A percentile compares a stretch with the other conserved stretches of the same genome.
Conservation (phyloP, 805 yeast species). For the Lipomyces yamadae region DNA sequence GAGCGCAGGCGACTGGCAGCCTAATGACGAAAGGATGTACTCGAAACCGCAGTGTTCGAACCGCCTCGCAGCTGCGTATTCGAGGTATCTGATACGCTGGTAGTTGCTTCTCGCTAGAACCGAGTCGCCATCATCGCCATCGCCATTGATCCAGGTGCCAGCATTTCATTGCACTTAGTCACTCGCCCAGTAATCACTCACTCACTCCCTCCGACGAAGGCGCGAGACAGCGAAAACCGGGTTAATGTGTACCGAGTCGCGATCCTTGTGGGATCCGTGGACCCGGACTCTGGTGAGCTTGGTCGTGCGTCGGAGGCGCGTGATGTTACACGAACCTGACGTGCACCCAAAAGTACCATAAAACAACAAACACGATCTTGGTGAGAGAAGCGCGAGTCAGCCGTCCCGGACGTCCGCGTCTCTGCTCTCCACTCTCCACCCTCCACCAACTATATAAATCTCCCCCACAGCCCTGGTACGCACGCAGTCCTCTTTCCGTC, state of each 20-base stretch:
- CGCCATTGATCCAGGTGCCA: too few relatives aligned
- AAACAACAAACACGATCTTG: neutral
- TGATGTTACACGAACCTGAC: slow-evolving; percentile 1
- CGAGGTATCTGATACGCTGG: too few relatives aligned
- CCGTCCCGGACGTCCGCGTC: slow-evolving; percentile 7
- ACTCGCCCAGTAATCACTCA: too few relatives aligned
- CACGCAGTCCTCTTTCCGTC: neutral
- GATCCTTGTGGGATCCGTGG: neutral
- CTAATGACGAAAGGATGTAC: neutral
- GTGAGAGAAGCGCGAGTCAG: neutral
- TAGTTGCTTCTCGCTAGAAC: too few relatives aligned
- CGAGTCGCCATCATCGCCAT: too few relatives aligned
- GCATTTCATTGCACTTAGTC: too few relatives aligned
- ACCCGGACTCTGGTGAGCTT: neutral
- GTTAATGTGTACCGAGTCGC: too few relatives aligned
- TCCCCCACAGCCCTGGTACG: neutral
- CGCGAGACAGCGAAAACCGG: too few relatives aligned
- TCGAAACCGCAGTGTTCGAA: neutral
- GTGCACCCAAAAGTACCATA: slow-evolving; percentile 3
- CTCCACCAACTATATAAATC: neutral
- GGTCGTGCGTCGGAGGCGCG: neutral
- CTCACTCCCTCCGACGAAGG: too few relatives aligned
- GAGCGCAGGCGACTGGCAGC: neutral
- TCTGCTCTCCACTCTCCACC: neutral
- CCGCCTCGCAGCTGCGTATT: neutral